Base-by-base conservation (phyloP, 352 stramenopile genomes). In the Phytophthora ohioensis region DNA sequence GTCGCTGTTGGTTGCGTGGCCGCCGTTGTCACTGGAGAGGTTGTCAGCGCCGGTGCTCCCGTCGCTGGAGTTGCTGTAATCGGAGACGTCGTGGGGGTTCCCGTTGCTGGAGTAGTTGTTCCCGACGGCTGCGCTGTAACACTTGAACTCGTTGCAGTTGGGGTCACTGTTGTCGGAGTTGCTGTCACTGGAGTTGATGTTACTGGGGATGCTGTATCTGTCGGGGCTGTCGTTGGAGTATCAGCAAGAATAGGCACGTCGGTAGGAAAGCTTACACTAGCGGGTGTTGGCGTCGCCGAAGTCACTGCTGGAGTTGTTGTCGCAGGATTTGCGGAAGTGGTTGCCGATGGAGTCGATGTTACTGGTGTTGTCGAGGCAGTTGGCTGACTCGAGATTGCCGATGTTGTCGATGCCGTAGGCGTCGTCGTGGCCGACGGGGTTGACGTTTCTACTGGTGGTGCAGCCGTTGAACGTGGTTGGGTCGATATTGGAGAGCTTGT, bases 241-340 rank as follows among this genome's bases (percentile, higher is more conserved):
- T 70, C 63, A 9, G 63, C 46, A 35, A 70, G 55, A 42, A 70
- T 41, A 30, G 63, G 63, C 34, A 65, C 32, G 27, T 65, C 63
- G n/a, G 27, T 36, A 46, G 60, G 55, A 53, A 35, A 62, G 7
- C 21, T 27, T 43, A 4, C 30, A 9, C 30, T 63, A 30, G 41
- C 45, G 36, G 56, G 15, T 13, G 30, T 38, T 39, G 54, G 39
- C 1, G 54, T 39, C 31, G 3, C 43, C 35, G 59, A 54, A 46
- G 48, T 66, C 30, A 13, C 15, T 35, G 49, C 8, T 35, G 61
- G 17, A 27, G 17, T 57, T 17, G 30, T 52, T 5, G 51, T 61
- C 31, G 6, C 34, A 42, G 61, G 49, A 48, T 45, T 30, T 12
- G 54, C 38, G 2, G 57, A 55, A 39, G 43, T 55, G 11, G 4